Base-by-base conservation (phyloP, 2,329 filamentous ascomycete genomes). In the Neonectria magnoliae region DNA sequence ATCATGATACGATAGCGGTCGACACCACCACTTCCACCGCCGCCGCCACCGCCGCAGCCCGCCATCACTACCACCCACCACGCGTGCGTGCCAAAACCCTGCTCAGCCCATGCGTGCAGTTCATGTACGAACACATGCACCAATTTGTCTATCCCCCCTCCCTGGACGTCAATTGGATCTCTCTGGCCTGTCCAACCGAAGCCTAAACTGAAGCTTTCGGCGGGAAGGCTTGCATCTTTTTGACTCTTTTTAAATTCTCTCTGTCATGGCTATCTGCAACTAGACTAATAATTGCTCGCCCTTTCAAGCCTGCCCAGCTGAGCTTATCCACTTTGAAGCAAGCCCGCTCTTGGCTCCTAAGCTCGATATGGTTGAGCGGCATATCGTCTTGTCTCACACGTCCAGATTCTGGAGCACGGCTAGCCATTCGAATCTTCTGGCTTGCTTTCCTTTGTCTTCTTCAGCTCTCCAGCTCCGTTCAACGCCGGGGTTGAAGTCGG, bases 101-200 rank as follows among this genome's bases (percentile, higher is more conserved):
- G 64, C 61, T 73, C 68, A 64, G 62, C 59, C 63, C 68, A 73
- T 73, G 55, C 66, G 60, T 73, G 59, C 67, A 71, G 71, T 71
- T 70, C 70, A 73, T 72, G 71, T 73, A 63, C 38, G n/a, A n/a
- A 38, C 9, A 42, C 57, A 58, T 60, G 55, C 61, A 65, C 51
- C 60, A 57, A 20, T 25, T 60, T 64, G 25, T 61, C 60, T 56
- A 53, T 36, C 56, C 48, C 58, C 59, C 55, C 47, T 44, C 47
- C 47, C 22, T 47, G 6, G 38, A 45, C 51, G 33, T 58, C 59
- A 60, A 60, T 66, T 58, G 55, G 59, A 31, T 29, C 33, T 56
- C 20, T 38, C 50, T 45, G 31, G 22, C 29, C n/a, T 42, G 38
- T 42, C 36, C 45, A 41, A 42, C 36, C 56, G 45, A 54, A 48